Conservation (phyloP, 2,329 filamentous ascomycete genomes). For the Diaporthe sp. region DNA sequence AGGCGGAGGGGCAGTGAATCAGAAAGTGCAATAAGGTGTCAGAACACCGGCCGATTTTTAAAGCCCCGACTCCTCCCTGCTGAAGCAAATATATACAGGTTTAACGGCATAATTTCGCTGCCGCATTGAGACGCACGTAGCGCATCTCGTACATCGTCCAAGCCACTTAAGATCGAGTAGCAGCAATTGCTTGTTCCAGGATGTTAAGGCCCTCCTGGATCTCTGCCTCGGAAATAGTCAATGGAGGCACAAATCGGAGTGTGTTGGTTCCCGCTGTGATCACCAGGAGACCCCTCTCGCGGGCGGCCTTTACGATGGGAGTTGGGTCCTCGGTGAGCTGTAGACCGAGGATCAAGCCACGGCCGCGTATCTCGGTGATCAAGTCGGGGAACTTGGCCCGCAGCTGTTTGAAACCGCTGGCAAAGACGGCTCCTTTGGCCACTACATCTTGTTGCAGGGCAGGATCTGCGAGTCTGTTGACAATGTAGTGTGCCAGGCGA, state of each 20-base stretch:
- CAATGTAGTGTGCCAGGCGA: slow-evolving; percentile 87
- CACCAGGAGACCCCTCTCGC: slow-evolving; percentile 88
- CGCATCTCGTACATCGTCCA: slow-evolving; percentile 9
- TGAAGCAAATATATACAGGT: slow-evolving; percentile 34
- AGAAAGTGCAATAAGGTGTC: neutral
- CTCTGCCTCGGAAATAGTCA: slow-evolving; percentile 85
- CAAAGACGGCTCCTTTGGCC: slow-evolving; percentile 71
- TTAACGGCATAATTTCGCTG: neutral
- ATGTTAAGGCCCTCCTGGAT: slow-evolving; percentile 84
- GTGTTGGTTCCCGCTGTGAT: slow-evolving; percentile 96
- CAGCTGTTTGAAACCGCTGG: slow-evolving; percentile 62
- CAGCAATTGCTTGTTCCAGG: slow-evolving; percentile 75
- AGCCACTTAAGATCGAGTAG: slow-evolving; percentile 50
- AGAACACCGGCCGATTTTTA: slow-evolving; percentile 22
- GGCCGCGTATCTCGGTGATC: slow-evolving; percentile 84
- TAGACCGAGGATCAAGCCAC: slow-evolving; percentile 87
- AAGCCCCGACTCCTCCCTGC: slow-evolving; percentile 31
- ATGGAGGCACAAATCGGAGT: slow-evolving; percentile 88
- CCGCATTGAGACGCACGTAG: neutral
- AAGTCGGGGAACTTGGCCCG: slow-evolving; percentile 72
- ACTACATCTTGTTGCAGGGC: slow-evolving; percentile 78
- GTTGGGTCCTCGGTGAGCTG: slow-evolving; percentile 83
- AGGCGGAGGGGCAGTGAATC: neutral
- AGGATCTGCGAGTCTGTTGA: slow-evolving; percentile 80
- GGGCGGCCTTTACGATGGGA: slow-evolving; percentile 84